Percentiles rank a stretch among this genome's conserved stretches.
Evolutionary conservation across 148 eudicot genomes (phyloP).

Genomic region (Vaccinium darrowii): DNA sequence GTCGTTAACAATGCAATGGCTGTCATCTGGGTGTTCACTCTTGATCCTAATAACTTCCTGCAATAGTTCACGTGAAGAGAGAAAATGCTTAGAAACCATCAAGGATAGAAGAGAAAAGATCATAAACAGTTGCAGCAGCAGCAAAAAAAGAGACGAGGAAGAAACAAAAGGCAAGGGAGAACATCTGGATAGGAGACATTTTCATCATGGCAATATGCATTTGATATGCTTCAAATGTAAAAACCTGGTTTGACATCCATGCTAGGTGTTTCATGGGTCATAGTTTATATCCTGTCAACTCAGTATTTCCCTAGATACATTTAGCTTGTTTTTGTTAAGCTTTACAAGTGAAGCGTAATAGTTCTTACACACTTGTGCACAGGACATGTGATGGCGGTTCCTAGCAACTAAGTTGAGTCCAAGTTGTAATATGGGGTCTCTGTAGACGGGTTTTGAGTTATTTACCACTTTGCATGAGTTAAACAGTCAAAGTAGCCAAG

Average conservation of each 20-base stretch:
- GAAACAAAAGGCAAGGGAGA: slow-evolving; percentile 8
- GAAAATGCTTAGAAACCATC: slow-evolving; percentile 6
- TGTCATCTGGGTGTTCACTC: slow-evolving; percentile 96
- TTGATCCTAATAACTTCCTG: slow-evolving; percentile 92
- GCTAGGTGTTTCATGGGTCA: neutral
- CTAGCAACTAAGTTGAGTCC: neutral
- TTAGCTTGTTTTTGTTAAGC: neutral
- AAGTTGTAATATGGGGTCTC: neutral
- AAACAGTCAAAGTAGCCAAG: neutral
- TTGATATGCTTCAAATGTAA: neutral
- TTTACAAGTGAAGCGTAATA: neutral
- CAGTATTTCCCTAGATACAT: neutral
- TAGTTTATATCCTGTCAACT: neutral
- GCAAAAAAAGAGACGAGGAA: neutral
- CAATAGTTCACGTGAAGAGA: slow-evolving; percentile 16
- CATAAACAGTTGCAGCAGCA: neutral
- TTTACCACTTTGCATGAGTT: neutral
- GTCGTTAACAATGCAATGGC: slow-evolving; percentile 87
- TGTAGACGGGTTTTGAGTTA: neutral
- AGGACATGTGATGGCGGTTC: neutral
- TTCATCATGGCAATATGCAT: neutral
- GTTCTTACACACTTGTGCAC: neutral
- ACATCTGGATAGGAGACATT: neutral
- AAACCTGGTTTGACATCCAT: slow-evolving; percentile 2
- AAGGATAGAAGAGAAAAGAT: neutral